Percentiles rank a stretch among this genome's conserved stretches.
Evolutionary conservation across 139 green algal species (phyloP).

Genomic region (Nannochloris sp.): DNA sequence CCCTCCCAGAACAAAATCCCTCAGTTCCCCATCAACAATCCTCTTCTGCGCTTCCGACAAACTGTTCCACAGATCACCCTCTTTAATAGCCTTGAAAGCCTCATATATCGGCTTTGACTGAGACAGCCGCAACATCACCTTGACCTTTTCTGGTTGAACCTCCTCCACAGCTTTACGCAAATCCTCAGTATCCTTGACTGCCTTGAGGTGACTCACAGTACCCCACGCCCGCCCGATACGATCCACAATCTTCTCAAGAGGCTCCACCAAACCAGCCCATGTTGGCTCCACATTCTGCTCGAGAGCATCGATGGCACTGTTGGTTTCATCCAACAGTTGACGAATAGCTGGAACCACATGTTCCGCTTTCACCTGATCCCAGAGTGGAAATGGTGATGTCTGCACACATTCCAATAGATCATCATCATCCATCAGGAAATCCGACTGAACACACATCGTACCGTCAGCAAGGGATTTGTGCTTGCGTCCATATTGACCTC

Average conservation of each 20-base stretch:
- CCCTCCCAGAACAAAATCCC: slow-evolving; percentile 82
- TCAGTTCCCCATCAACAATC: slow-evolving; percentile 71
- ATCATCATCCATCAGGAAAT: background rate
- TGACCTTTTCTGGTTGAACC: slow-evolving; percentile 88
- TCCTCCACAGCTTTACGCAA: slow-evolving; percentile 86
- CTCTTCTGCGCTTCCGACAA: slow-evolving; percentile 69
- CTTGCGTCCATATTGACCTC: too few relatives aligned
- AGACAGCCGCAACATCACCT: slow-evolving; percentile 67
- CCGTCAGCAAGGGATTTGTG: background rate
- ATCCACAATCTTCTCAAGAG: slow-evolving; percentile 79
- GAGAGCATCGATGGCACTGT: slow-evolving; percentile 62
- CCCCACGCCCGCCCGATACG: slow-evolving; percentile 74
- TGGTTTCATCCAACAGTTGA: slow-evolving; percentile 59
- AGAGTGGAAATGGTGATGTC: slow-evolving; percentile 64
- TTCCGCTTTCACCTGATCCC: slow-evolving; percentile 71
- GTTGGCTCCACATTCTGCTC: slow-evolving; percentile 48
- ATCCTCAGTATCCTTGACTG: slow-evolving; percentile 78
- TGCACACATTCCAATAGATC: slow-evolving; percentile 14
- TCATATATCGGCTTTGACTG: slow-evolving; percentile 65
- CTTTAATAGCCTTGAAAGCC: slow-evolving; percentile 57
- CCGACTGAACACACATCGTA: too few relatives aligned
- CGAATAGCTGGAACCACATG: slow-evolving; percentile 85
- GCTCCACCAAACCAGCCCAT: slow-evolving; percentile 75
- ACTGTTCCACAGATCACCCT: slow-evolving; percentile 43
- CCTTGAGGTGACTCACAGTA: slow-evolving; percentile 90